A percentile compares a stretch with the other conserved stretches of the same genome.
Conservation (phyloP, 768 basidiomycete genomes). For the Polyporus arcularius region DNA sequence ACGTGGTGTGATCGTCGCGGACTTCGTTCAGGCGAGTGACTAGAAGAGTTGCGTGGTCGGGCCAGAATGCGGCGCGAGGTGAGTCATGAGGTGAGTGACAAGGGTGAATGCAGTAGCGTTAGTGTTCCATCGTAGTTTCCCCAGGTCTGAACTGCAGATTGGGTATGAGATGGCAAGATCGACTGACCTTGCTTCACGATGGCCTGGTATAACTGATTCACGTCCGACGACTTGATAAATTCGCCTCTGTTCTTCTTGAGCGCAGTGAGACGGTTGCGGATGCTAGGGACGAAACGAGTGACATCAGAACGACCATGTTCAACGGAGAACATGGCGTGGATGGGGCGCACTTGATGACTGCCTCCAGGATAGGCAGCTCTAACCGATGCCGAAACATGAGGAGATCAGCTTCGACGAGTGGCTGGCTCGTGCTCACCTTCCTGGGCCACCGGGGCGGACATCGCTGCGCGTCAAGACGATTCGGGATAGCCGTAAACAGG, state of each 20-base stretch:
- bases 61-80: slow-evolving; percentile 6
- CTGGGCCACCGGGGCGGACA: slow-evolving; percentile 75
- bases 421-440: slow-evolving; percentile 55
- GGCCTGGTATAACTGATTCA: slow-evolving; percentile 87
- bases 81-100: slow-evolving; percentile 5
- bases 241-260: slow-evolving; percentile 92
- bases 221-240: slow-evolving; percentile 92
- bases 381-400: slow-evolving; percentile 30
- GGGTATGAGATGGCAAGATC: background rate
- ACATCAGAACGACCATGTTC: slow-evolving; percentile 14
- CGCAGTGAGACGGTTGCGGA: slow-evolving; percentile 92
- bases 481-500: background rate
- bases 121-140: slow-evolving; percentile 2
- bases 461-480: slow-evolving; percentile 25
- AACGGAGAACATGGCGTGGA: slow-evolving; percentile 21
- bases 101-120: slow-evolving; percentile 1
- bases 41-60: slow-evolving; percentile 29
- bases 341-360: slow-evolving; percentile 77
- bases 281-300: slow-evolving; percentile 47
- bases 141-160: background rate
- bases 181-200: slow-evolving; percentile 89
- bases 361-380: slow-evolving; percentile 94
- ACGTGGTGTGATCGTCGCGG: slow-evolving; percentile 71
- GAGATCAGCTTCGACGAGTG: slow-evolving; percentile 24
- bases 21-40: slow-evolving; percentile 93